phyloP scores from a whole-genome alignment of 2,329 filamentous ascomycete species.

The Leptoxyphium fumago region DNA sequence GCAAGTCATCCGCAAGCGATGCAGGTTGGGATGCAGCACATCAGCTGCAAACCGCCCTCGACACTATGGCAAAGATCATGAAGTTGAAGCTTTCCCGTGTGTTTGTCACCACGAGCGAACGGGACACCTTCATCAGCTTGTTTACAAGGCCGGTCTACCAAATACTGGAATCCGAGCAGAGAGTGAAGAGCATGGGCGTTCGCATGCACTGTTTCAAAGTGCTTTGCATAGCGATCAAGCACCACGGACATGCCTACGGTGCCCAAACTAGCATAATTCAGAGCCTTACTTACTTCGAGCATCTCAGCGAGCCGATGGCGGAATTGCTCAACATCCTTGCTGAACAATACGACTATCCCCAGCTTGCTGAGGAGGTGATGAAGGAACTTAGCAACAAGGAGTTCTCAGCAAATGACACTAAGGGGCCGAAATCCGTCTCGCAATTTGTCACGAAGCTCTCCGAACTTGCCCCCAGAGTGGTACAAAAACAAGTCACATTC shows the following conservation, averaged over 20 bases:
- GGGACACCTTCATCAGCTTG: slow-evolving; percentile 84
- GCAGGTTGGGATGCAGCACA: slow-evolving; percentile 74
- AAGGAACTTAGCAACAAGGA: slow-evolving; percentile 94
- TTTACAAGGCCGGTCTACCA: slow-evolving; percentile 89
- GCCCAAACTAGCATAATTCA: slow-evolving; percentile 97
- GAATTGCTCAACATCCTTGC: slow-evolving; percentile 92
- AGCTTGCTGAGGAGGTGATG: slow-evolving; percentile 83
- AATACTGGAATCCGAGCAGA: slow-evolving; percentile 82
- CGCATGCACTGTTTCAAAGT: slow-evolving; percentile 97
- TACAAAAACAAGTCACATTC: slow-evolving; percentile 95
- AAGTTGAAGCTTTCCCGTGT: slow-evolving; percentile 85
- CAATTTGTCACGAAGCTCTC: slow-evolving; percentile 87
- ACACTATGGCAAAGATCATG: slow-evolving; percentile 90
- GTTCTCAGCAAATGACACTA: slow-evolving; percentile 92
- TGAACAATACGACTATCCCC: slow-evolving; percentile 94
- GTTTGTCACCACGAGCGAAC: slow-evolving; percentile 89
- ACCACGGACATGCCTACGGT: slow-evolving; percentile 91
- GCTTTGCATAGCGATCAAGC: slow-evolving; percentile 88
- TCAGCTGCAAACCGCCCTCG: slow-evolving; percentile 77
- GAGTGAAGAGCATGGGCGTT: slow-evolving; percentile 76
- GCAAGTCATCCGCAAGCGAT: slow-evolving; percentile 47
- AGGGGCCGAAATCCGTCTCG: slow-evolving; percentile 90
- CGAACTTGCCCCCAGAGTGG: slow-evolving; percentile 75
- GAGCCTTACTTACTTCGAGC: slow-evolving; percentile 95
- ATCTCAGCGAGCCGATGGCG: slow-evolving; percentile 97